A percentile compares a stretch with the other conserved stretches of the same genome.
Conservation (phyloP, 306 rosid species). For the Cajanus cajan region DNA sequence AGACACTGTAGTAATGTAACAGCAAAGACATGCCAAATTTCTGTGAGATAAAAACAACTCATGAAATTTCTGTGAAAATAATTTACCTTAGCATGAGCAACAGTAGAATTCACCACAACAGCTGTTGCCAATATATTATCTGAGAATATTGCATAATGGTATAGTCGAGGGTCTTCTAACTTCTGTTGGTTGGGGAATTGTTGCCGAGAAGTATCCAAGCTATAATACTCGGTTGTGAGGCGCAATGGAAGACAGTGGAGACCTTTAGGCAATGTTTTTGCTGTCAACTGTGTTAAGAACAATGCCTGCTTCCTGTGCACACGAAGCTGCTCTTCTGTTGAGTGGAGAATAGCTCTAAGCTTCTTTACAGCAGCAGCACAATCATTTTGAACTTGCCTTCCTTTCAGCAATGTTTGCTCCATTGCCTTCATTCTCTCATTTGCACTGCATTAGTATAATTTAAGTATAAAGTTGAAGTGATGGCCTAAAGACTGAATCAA, state of each 20-base stretch:
- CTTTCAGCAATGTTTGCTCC: conserved; percentile 81
- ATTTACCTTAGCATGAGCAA: conserved; percentile 68
- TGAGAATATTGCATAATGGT: conserved; percentile 88
- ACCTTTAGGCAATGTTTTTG: conserved; percentile 91
- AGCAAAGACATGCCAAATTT: neutral
- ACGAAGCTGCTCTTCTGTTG: conserved; percentile 88
- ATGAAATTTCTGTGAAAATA: neutral
- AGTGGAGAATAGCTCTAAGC: conserved; percentile 94
- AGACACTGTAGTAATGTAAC: neutral
- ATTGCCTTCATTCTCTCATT: conserved; percentile 73
- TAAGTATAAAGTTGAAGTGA: conserved; percentile 1
- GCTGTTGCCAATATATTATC: conserved; percentile 90
- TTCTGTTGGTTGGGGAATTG: conserved; percentile 69
- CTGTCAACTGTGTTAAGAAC: conserved; percentile 87
- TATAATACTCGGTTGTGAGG: conserved; percentile 82
- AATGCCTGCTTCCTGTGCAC: conserved; percentile 84
- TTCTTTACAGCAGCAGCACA: conserved; percentile 74
- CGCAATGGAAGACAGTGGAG: conserved; percentile 98
- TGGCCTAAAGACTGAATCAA: conserved; percentile 16
- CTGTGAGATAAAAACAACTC: neutral
- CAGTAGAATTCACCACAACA: conserved; percentile 85
- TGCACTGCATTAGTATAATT: conserved; percentile 52
- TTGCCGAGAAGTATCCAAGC: conserved; percentile 67
- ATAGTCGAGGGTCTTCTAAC: conserved; percentile 69
- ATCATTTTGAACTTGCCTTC: conserved; percentile 74